Base-by-base conservation (phyloP, 2,329 filamentous ascomycete species). In the Ophiostoma triangulosporum region DNA sequence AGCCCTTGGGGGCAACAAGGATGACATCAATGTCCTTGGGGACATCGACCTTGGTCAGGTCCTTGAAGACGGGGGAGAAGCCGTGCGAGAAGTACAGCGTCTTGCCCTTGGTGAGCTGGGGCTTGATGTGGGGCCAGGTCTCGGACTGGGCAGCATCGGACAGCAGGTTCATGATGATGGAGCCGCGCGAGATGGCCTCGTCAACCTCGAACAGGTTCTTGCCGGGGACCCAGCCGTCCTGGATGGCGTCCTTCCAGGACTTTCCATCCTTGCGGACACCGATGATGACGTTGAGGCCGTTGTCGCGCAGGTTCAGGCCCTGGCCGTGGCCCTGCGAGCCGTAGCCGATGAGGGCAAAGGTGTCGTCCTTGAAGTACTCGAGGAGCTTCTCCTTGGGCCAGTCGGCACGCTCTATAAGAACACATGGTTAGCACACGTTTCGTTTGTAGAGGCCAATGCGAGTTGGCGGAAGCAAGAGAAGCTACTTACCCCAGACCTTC, bases 41-140 rank as follows among this genome's bases (percentile, higher is more conserved):
- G 60, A 96, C 88, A 59, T 98, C 93, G 69, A 98, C 93, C 75
- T 96, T 95, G 81, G 93, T 98, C 69, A 93, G 84, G 72, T 95
- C 85, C 81, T 96, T 96, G 88, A 98, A 98, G 74, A 98, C 90
- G 69, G 93, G 93, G 60, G 93, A 97, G 87, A 98, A 98, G 68
- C 93, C 93, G 83, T 98, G 93, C 64, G 93, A 97, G 83, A 98
- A 98, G 86, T 98, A 98, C 64, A 98, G 88, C 58, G 93, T 98
- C 91, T 98, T 98, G 78, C 88, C 93, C 87, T 97, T 91, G 73
- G 86, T 90, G 67, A 98, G 78, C 76, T 95, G 87, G 68, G 93
- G 93, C 86, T 96, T 97, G 75, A 98, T 93, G 64, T 83, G 77
- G 66, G 93, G 90, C 93, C 93, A 98, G 60, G 93, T 98, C 86